Percentiles rank a stretch among this genome's conserved stretches.
Conservation (phyloP, 768 basidiomycete genomes). For the Tulasnella sp. region DNA sequence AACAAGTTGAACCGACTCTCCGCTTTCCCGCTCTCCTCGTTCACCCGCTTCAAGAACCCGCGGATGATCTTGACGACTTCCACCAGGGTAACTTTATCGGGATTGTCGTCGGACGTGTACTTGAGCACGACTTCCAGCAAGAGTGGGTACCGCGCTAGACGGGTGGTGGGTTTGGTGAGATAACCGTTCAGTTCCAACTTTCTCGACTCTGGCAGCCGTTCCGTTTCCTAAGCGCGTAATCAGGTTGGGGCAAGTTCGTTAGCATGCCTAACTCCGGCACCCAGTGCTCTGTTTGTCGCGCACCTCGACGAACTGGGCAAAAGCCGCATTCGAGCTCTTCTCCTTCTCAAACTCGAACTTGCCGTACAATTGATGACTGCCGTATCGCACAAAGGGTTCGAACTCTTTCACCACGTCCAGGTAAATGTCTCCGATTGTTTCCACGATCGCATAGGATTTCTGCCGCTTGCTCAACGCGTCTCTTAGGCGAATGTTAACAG, state of each 20-base stretch:
- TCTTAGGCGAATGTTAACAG: slow-evolving; percentile 82
- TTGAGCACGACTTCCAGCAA: slow-evolving; percentile 87
- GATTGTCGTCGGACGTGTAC: slow-evolving; percentile 82
- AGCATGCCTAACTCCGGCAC: too few species aligned
- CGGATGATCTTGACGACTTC: slow-evolving; percentile 70
- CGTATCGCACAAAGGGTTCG: slow-evolving; percentile 88
- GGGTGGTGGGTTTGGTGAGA: slow-evolving; percentile 94
- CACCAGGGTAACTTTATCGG: slow-evolving; percentile 70
- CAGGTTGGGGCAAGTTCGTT: too few species aligned
- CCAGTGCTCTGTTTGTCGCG: too few species aligned
- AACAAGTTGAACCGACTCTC: slow-evolving; percentile 94
- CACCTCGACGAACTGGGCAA: slow-evolving; percentile 94
- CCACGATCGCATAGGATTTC: slow-evolving; percentile 88
- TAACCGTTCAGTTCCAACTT: slow-evolving; percentile 98
- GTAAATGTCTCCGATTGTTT: slow-evolving; percentile 84
- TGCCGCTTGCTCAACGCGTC: slow-evolving; percentile 93
- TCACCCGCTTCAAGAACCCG: slow-evolving; percentile 80
- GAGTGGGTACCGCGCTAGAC: slow-evolving; percentile 93
- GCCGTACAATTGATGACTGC: slow-evolving; percentile 93
- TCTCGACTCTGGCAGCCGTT: slow-evolving; percentile 87
- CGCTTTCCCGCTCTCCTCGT: slow-evolving; percentile 86
- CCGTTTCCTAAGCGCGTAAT: slow-evolving; percentile 60
- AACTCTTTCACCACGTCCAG: slow-evolving; percentile 82
- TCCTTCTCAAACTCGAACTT: slow-evolving; percentile 99
- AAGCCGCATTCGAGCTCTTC: slow-evolving; percentile 84